A percentile compares a stretch with the other conserved stretches of the same genome.
Conservation (phyloP, 148 eudicot genomes). For the Bassia scoparia region DNA sequence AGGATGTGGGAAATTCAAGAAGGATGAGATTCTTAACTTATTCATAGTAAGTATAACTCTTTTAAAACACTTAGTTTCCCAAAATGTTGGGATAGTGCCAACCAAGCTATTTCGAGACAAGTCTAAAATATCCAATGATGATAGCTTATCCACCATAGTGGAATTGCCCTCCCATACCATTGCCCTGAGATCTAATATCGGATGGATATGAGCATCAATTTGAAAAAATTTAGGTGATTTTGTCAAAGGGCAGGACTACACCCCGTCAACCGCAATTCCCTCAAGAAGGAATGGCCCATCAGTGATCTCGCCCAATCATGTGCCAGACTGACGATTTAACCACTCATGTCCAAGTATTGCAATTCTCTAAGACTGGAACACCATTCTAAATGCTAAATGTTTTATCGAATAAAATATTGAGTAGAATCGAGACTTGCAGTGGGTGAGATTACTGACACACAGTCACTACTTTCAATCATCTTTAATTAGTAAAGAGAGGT, state of each 20-base stretch:
- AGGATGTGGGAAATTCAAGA: no score
- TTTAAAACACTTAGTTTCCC: no score
- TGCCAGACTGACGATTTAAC: background rate
- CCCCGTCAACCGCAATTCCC: background rate
- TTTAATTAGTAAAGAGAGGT: background rate
- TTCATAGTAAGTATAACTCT: no score
- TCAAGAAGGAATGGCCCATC: conserved; percentile 3
- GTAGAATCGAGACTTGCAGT: background rate
- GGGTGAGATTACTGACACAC: conserved; percentile 12
- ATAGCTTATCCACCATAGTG: no score
- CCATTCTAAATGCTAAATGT: background rate
- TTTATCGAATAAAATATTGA: background rate
- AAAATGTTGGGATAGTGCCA: no score
- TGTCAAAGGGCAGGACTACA: background rate
- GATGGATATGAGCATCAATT: no score
- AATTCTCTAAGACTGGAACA: background rate
- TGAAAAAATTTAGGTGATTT: background rate
- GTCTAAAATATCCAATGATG: no score
- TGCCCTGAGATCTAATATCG: no score
- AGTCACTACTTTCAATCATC: background rate
- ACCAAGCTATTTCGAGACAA: no score
- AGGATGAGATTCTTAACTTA: no score
- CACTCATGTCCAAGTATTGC: background rate
- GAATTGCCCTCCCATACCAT: no score
- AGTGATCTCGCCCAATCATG: conserved; percentile 3